Percentiles rank a stretch among this genome's conserved stretches.
Conservation (phyloP, 2,329 filamentous ascomycete species). For the Mycosphaerella sp. region DNA sequence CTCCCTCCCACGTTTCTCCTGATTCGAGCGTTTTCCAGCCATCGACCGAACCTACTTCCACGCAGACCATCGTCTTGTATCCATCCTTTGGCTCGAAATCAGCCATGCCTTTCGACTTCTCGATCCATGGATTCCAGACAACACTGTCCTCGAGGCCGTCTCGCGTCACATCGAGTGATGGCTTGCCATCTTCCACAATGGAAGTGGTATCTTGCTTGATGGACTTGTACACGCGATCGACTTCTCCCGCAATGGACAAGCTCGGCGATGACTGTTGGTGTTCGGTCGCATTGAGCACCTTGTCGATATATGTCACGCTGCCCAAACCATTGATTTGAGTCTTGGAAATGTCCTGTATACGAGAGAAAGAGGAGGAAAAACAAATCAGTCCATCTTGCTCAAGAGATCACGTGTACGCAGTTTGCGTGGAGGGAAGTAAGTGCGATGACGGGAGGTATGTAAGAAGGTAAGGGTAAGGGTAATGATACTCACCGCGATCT, state of each 20-base stretch:
- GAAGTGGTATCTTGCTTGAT: constrained; percentile 57
- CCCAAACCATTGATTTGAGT: constrained; percentile 70
- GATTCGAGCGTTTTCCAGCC: constrained; percentile 80
- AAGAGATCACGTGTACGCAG: too few relatives aligned
- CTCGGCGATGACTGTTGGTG: constrained; percentile 59
- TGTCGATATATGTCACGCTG: constrained; percentile 71
- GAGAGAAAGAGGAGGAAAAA: too few relatives aligned
- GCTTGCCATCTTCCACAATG: constrained; percentile 57
- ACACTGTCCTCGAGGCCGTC: constrained; percentile 85
- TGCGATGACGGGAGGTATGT: too few relatives aligned
- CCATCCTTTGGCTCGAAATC: constrained; percentile 88
- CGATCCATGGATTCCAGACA: constrained; percentile 94
- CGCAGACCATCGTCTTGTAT: constrained; percentile 88
- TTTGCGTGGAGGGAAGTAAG: too few relatives aligned
- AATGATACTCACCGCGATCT: constrained; percentile 58
- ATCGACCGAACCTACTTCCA: constrained; percentile 81
- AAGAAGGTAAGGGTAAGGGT: neutral
- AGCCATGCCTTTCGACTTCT: constrained; percentile 72
- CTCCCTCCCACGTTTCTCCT: constrained; percentile 63
- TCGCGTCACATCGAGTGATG: constrained; percentile 66
- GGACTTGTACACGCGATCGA: constrained; percentile 77
- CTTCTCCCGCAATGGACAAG: constrained; percentile 68
- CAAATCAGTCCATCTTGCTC: too few relatives aligned
- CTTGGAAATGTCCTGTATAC: constrained; percentile 67
- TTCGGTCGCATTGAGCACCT: constrained; percentile 60